These are phyloP conservation scores for Corylus avellana DNA, from an alignment of 306 rosid genomes.

Conservation along the genomic window DNA sequence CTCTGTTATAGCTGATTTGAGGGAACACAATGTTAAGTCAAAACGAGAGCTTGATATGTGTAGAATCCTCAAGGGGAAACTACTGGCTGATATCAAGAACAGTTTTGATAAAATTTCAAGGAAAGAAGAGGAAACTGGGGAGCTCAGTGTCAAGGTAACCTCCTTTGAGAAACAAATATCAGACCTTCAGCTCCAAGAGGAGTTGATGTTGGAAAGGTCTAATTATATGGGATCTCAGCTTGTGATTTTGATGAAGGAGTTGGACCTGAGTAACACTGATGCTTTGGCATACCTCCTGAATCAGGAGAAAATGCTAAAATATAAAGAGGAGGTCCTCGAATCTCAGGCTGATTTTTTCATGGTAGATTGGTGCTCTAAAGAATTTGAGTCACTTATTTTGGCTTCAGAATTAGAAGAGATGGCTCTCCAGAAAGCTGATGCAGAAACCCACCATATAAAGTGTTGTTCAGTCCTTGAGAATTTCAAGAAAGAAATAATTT, in stretches of 20 bases:
- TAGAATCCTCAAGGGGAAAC: conserved; percentile 71
- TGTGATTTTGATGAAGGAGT: conserved; percentile 68
- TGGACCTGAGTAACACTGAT: conserved; percentile 55
- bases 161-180: conserved; percentile 66
- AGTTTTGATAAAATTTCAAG: conserved; percentile 72
- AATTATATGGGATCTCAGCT: conserved; percentile 80
- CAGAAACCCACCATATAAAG: conserved; percentile 45
- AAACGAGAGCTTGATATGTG: conserved; percentile 87
- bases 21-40: conserved; percentile 66
- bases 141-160: conserved; percentile 57
- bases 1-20: conserved; percentile 62
- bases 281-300: conserved; percentile 54
- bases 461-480: conserved; percentile 44
- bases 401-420: conserved; percentile 53
- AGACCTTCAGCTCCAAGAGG: conserved; percentile 81
- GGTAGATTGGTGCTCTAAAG: conserved; percentile 60
- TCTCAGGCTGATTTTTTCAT: conserved; percentile 57
- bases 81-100: conserved; percentile 73
- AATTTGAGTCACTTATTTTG: conserved; percentile 63
- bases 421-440: conserved; percentile 39
- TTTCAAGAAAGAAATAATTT: conserved; percentile 50
- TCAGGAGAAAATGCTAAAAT: conserved; percentile 57
- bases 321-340: conserved; percentile 50
- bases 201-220: conserved; percentile 77
- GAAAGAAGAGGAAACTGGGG: conserved; percentile 76